Evolutionary conservation across 139 green algal species (phyloP).

Genomic region (Prasinococcaceae sp.): DNA sequence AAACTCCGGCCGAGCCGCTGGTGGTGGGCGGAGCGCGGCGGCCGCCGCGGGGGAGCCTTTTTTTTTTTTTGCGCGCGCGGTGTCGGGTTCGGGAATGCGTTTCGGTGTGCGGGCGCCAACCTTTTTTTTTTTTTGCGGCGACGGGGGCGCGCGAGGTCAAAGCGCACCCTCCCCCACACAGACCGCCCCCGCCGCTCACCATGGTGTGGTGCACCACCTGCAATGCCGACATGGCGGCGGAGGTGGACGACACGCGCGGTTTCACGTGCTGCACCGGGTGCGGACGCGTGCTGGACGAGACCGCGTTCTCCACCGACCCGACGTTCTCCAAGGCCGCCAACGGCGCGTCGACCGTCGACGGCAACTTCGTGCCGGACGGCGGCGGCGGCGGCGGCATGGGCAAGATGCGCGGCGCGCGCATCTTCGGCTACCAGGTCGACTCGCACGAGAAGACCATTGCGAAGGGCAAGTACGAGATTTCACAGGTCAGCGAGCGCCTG

Average conservation of each 20-base stretch:
- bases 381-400: conserved; percentile 36
- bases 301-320: conserved; percentile 63
- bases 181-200: too few species aligned
- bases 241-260: conserved; percentile 55
- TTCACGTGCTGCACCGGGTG: conserved; percentile 75
- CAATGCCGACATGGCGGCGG: conserved; percentile 21
- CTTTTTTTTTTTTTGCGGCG: too few species aligned
- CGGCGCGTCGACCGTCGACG: conserved; percentile 35
- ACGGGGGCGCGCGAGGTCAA: too few species aligned
- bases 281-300: conserved; percentile 76
- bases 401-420: conserved; percentile 40
- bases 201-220: conserved; percentile 31
- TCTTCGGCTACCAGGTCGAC: conserved; percentile 60
- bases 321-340: conserved; percentile 59
- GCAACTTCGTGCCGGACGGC: conserved; percentile 65
- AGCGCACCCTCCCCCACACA: too few species aligned
- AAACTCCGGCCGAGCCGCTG: too few species aligned
- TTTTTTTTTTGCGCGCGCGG: too few species aligned
- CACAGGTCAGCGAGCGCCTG: conserved; percentile 66
- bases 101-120: too few species aligned
- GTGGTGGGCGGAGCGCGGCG: too few species aligned
- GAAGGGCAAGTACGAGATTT: conserved; percentile 55
- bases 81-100: too few species aligned
- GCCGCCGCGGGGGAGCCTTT: too few species aligned
- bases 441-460: conserved; percentile 62